Evolutionary conservation across 1,284 basidiomycete genomes (phyloP).

Genomic region (Vanrija sp.): DNA sequence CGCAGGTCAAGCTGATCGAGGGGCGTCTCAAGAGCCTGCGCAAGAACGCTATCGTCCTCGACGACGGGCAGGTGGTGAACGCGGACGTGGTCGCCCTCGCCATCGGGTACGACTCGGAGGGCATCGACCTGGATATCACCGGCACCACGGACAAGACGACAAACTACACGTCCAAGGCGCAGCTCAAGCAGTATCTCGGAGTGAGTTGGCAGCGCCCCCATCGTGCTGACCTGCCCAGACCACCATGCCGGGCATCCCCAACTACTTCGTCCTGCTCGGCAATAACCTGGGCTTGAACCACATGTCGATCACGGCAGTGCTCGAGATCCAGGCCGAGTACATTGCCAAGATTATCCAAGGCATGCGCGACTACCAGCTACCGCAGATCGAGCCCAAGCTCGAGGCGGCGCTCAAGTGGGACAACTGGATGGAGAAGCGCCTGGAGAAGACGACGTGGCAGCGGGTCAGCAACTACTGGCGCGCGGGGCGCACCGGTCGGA

Average conservation of each 20-base stretch:
- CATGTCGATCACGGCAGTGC: not conserved
- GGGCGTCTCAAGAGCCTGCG: conserved; percentile 4
- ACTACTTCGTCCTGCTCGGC: conserved; percentile 15
- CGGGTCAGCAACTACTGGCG: conserved; percentile 6
- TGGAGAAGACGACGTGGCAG: conserved; percentile 1
- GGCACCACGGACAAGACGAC: not conserved
- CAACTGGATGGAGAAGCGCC: not conserved
- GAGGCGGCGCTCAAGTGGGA: not conserved
- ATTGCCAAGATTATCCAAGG: not conserved
- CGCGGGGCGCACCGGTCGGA: conserved; percentile 5
- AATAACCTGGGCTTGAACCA: conserved; percentile 7
- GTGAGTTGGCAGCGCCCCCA: not conserved
- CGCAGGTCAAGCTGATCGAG: conserved; percentile 22
- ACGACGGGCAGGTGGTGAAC: conserved; percentile 12
- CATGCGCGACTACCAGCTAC: not conserved
- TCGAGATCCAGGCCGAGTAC: conserved; percentile 6
- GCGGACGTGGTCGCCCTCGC: conserved; percentile 15
- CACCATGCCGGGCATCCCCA: conserved; percentile 15
- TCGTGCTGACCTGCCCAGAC: too few species aligned
- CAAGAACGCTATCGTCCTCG: conserved; percentile 11
- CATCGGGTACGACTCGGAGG: conserved; percentile 2
- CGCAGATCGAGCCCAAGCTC: not conserved
- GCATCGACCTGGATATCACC: not conserved
- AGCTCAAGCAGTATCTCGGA: not conserved
- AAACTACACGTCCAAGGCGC: not conserved